Conservation (phyloP, 1,284 basidiomycete species). For the Melampsora larici-populina region DNA sequence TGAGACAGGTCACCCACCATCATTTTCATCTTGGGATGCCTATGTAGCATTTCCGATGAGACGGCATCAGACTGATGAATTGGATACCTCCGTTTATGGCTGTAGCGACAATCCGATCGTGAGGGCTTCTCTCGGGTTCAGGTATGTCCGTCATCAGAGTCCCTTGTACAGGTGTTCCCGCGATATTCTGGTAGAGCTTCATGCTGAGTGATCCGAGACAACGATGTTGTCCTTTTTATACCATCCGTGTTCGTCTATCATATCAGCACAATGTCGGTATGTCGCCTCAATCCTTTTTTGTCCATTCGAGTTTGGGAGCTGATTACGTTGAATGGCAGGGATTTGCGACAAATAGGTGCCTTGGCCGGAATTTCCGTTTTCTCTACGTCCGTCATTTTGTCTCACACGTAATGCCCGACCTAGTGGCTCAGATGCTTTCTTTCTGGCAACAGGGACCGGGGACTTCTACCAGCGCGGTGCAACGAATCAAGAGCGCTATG, state of each 20-base stretch:
- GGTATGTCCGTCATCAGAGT: not conserved
- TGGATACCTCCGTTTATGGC: too few relatives aligned
- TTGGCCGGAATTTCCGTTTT: conserved; percentile 49
- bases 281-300: conserved; percentile 34
- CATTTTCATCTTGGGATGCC: not conserved
- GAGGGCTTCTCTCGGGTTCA: not conserved
- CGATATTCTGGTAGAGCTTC: not conserved
- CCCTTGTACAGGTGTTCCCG: not conserved
- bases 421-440: not conserved
- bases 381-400: not conserved
- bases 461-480: not conserved
- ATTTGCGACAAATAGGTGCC: conserved; percentile 47
- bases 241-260: not conserved
- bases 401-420: not conserved
- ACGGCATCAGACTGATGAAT: too few relatives aligned
- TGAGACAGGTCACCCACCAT: not conserved
- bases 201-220: too few relatives aligned
- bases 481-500: not conserved
- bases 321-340: conserved; percentile 35
- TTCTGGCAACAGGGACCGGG: not conserved
- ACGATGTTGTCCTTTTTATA: too few relatives aligned
- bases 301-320: not conserved
- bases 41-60: too few relatives aligned
- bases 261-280: not conserved
- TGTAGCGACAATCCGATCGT: conserved; percentile 6